Percentiles rank a stretch among this genome's conserved stretches.
These are phyloP conservation scores for Aechmea fasciata DNA, from an alignment of 176 grass and related monocot genomes.

Conservation along the genomic window DNA sequence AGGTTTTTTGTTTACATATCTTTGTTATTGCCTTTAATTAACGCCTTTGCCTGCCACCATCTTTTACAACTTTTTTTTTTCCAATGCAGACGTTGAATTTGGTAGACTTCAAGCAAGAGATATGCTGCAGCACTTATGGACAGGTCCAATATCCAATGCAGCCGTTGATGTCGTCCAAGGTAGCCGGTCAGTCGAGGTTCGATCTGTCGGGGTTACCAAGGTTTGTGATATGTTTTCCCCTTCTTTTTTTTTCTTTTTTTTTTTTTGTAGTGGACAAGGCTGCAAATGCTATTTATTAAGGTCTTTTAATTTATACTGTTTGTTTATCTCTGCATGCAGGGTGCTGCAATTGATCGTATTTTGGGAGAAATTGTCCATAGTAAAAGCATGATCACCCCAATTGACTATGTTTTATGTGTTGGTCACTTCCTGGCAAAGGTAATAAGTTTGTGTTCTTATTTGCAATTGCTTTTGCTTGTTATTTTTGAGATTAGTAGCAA, in stretches of 20 bases:
- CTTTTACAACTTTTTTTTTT: not conserved
- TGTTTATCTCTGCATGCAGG: slow-evolving; percentile 44
- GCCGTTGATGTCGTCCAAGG: slow-evolving; percentile 99
- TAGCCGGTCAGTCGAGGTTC: slow-evolving; percentile 91
- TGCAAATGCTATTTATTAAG: no score
- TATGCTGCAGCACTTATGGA: slow-evolving; percentile 98
- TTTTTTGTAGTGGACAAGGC: not conserved
- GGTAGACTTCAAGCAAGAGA: slow-evolving; percentile 98
- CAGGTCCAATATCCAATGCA: slow-evolving; percentile 94
- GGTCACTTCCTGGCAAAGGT: slow-evolving; percentile 99
- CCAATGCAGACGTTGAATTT: slow-evolving; percentile 78
- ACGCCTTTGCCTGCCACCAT: not conserved
- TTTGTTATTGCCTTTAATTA: not conserved
- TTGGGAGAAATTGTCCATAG: slow-evolving; percentile 96
- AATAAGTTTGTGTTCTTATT: slow-evolving; percentile 15
- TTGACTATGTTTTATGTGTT: slow-evolving; percentile 91
- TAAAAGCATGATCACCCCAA: slow-evolving; percentile 93
- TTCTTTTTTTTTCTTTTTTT: not conserved
- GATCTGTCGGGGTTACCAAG: slow-evolving; percentile 97
- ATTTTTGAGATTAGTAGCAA: not conserved
- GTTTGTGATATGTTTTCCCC: slow-evolving; percentile 17
- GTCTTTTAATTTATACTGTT: not conserved
- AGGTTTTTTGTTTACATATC: not conserved
- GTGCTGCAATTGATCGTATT: slow-evolving; percentile 95
- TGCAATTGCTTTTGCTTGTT: not conserved